Conservation (phyloP, 2,329 filamentous ascomycete species). For the Xylaria sp. region DNA sequence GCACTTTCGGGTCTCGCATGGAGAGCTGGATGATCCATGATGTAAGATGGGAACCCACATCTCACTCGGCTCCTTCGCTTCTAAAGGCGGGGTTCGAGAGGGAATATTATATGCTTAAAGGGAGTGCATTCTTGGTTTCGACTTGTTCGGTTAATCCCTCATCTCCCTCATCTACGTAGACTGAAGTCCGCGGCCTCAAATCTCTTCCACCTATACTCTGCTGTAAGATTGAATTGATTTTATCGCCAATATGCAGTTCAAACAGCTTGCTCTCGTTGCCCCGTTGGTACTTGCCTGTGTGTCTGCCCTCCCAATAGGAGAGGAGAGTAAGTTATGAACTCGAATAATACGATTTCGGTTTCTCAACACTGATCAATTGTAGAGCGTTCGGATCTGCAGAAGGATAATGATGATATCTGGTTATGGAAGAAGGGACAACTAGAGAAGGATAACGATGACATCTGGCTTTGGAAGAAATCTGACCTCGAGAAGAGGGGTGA, state of each 20-base stretch:
- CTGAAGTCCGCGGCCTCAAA: not conserved
- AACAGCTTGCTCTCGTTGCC: constrained; percentile 36
- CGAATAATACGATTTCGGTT: not conserved
- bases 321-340: constrained; percentile 31
- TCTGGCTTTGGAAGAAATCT: constrained; percentile 42
- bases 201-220: not conserved
- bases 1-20: not conserved
- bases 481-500: constrained; percentile 26
- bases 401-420: constrained; percentile 37
- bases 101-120: constrained; percentile 25
- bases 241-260: constrained; percentile 39
- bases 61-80: not conserved
- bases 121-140: constrained; percentile 1
- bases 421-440: constrained; percentile 44
- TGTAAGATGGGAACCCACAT: not conserved
- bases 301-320: constrained; percentile 35
- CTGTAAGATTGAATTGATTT: not conserved
- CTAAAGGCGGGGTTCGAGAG: not conserved
- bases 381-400: constrained; percentile 35
- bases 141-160: not conserved
- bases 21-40: not conserved
- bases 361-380: constrained; percentile 5
- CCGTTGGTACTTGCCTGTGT: constrained; percentile 36
- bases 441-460: constrained; percentile 44
- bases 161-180: not conserved